Base-by-base conservation (phyloP, 208 protist genomes). In the Herpetomonas samuelpessoai region DNA sequence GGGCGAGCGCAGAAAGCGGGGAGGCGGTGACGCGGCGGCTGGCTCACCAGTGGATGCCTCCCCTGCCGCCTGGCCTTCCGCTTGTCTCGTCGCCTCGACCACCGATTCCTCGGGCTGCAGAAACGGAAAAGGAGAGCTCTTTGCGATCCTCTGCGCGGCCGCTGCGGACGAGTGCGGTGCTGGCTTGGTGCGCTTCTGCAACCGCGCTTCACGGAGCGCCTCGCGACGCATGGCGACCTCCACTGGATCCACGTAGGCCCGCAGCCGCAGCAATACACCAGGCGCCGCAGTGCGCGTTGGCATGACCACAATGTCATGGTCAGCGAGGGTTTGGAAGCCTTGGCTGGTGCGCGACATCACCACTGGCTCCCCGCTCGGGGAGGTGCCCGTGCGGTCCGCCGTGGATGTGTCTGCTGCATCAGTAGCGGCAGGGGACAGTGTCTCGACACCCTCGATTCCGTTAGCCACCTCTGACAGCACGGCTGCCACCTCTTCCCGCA, bases 231-330 rank as follows among this genome's bases (percentile, higher is more conserved):
- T 19, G 44, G 19, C 12, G 12, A 25, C 14, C 49, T 28, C 27
- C 49, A 30, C 19, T 14, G 21, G 27, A n/a, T 38, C 53, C 14
- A 83, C 78, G 3, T 52, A 57, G 51, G 62, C 59, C 25, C 86
- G 82, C 26, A 90, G 30, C 18, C 86, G 82, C 53, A 93, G 25
- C 10, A 83, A 29, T 6, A 91, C 9, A 4, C 51, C 22, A 12
- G 58, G 26, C 4, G 45, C 47, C 19, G 74, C 58, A 1, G 57
- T 61, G 22, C 56, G 48, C 6, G 65, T 66, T 0, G 83, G 83
- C 87, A 93, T 93, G 6, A 88, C 56, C 3, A 93, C 87, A 14
- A 81, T 44, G 52, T 93, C 81, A 45, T 81, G 75, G 39, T 88
- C 83, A 0, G 70, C 54, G 16, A 84, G 30, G 10, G 19, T 38